Evolutionary conservation across 139 green algal genomes (phyloP), one percentile per base, ranked within the genome.

Genomic region (Coccomyxa sp.): DNA sequence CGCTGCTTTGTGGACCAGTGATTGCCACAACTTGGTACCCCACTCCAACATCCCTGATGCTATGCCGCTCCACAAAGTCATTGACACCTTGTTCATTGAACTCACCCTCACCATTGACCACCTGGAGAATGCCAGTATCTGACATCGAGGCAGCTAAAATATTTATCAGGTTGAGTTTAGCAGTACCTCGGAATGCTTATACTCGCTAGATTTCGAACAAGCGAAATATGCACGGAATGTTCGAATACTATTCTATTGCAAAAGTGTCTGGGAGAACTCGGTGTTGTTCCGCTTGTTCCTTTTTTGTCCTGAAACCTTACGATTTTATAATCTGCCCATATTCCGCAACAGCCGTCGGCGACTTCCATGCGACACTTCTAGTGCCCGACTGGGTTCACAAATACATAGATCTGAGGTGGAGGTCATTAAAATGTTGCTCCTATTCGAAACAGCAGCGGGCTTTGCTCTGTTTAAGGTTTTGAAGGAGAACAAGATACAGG

Each of bases 401-500:
- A 51, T 51, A 51, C 38, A 51, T 7, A 51, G 38, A 51, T 51
- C 38, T 51, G 38, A 51, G 38, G 38, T 51, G 3, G 38, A 51
- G 38, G 38, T 51, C 3, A 51, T 51, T 11, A 7, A 51, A 51
- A 98, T 99, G 96, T 82, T 99, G 77, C 82, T 99, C 0, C 87
- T 99, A 0, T 98, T 99, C 63, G 97, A 99, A 84, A 97, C 93
- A 16, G 90, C 96, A 16, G 97, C 96, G 28, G 97, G 97, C n/a
- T 98, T 95, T 86, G 95, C 94, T 10, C 89, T 99, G 13, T 99
- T 99, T 90, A 99, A 98, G 82, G 95, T 99, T 0, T 88, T 97
- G 25, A 92, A 99, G 79, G 94, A 98, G 80, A 88, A 86, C 59
- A 98, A 97, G 85, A 63, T 99, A 13, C 89, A 98, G 82, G 88